Percentiles rank a stretch among this genome's conserved stretches.
phyloP scores from a whole-genome alignment of 805 yeast species.

The Kuraishia hungarica region DNA sequence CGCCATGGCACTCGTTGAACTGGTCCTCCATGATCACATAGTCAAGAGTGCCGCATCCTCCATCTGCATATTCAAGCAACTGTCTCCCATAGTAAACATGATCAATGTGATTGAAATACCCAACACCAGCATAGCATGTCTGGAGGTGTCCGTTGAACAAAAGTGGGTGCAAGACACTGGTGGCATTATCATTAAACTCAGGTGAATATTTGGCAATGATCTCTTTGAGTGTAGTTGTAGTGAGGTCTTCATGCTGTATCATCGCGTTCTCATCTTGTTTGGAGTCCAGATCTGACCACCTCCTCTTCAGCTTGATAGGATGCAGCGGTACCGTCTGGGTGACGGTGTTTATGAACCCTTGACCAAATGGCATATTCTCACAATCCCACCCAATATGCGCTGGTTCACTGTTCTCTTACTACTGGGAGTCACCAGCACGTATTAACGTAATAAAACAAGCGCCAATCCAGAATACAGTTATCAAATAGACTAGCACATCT shows the following conservation, averaged over 20 bases:
- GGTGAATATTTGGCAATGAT: constrained; percentile 25
- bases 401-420: background rate
- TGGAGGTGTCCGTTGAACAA: constrained; percentile 70
- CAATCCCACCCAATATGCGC: background rate
- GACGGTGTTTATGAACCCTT: constrained; percentile 6
- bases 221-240: constrained; percentile 8
- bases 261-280: constrained; percentile 7
- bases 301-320: background rate
- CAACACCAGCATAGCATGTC: constrained; percentile 58
- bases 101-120: constrained; percentile 42
- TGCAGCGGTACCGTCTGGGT: constrained; percentile 3
- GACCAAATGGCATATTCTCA: constrained; percentile 3
- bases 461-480: too few species aligned
- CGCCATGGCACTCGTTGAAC: constrained; percentile 10
- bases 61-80: constrained; percentile 48
- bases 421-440: too few species aligned
- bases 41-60: constrained; percentile 70
- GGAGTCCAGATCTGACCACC: too few species aligned
- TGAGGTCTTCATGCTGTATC: background rate
- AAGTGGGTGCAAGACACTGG: constrained; percentile 52
- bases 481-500: too few species aligned
- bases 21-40: constrained; percentile 42
- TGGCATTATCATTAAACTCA: constrained; percentile 35
- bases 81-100: constrained; percentile 69
- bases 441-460: too few species aligned